Conservation (phyloP, 768 basidiomycete species). For the Phylloporus scabripes region DNA sequence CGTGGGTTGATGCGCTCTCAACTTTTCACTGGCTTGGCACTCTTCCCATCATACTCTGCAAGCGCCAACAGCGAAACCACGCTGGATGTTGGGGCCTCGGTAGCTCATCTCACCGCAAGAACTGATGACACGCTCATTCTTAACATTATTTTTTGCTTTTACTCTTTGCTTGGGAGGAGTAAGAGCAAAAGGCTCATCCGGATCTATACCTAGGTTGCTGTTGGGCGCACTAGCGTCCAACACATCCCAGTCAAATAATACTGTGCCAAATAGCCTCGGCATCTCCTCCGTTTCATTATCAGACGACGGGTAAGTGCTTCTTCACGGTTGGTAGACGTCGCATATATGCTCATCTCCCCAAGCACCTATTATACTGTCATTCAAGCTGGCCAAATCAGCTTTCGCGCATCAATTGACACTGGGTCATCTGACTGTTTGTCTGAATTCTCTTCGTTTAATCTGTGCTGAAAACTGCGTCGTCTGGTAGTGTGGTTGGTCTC, state of each 20-base stretch:
- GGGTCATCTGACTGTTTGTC: slow-evolving; percentile 42
- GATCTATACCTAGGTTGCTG: slow-evolving; percentile 11
- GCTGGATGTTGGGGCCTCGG: slow-evolving; percentile 18
- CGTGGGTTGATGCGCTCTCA: background rate
- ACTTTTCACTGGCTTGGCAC: background rate
- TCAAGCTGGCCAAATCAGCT: slow-evolving; percentile 53
- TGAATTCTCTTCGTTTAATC: background rate
- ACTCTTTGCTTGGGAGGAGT: slow-evolving; percentile 7
- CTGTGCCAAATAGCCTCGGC: slow-evolving; percentile 32
- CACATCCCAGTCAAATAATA: slow-evolving; percentile 9
- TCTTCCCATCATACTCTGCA: background rate
- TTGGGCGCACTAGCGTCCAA: slow-evolving; percentile 8
- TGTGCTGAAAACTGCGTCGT: background rate
- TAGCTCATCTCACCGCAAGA: slow-evolving; percentile 5
- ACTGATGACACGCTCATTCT: slow-evolving; percentile 20
- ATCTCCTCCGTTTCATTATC: slow-evolving; percentile 43
- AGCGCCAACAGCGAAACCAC: background rate
- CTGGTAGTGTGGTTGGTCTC: slow-evolving; percentile 66
- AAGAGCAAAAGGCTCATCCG: slow-evolving; percentile 1
- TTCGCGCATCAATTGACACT: slow-evolving; percentile 70
- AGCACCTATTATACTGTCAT: slow-evolving; percentile 69
- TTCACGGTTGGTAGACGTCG: slow-evolving; percentile 16
- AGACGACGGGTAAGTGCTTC: slow-evolving; percentile 43
- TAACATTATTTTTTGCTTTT: slow-evolving; percentile 5
- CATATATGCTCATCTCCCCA: slow-evolving; percentile 6